phyloP scores from a whole-genome alignment of 108 stramenopile species.

The Cyclotella choctawhatcheeana region DNA sequence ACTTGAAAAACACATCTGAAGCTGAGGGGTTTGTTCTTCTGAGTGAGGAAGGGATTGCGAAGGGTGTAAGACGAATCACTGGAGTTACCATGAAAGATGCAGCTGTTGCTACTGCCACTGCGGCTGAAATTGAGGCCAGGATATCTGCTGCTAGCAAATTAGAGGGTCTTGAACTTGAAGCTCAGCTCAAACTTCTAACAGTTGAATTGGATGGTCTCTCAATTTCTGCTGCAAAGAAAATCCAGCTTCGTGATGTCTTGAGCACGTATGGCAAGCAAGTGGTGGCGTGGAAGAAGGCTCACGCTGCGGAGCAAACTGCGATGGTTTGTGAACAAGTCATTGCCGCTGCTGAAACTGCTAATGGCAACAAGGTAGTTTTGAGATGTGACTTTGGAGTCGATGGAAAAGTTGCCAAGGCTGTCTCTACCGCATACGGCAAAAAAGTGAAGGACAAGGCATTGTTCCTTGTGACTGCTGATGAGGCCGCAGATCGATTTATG shows the following conservation, averaged over 20 bases:
- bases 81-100: constrained; percentile 92
- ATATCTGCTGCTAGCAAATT: constrained; percentile 68
- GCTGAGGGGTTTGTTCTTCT: constrained; percentile 93
- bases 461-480: constrained; percentile 81
- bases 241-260: constrained; percentile 65
- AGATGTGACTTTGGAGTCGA: constrained; percentile 93
- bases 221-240: constrained; percentile 86
- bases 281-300: constrained; percentile 82
- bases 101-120: constrained; percentile 45
- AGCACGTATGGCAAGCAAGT: constrained; percentile 72
- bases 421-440: constrained; percentile 84
- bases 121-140: constrained; percentile 74
- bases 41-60: constrained; percentile 97
- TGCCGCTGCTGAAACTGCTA: constrained; percentile 65
- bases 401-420: constrained; percentile 88
- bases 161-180: constrained; percentile 74
- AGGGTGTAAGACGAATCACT: constrained; percentile 97
- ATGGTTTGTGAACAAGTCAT: constrained; percentile 70
- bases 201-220: constrained; percentile 67
- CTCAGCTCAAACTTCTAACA: constrained; percentile 72
- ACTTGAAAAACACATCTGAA: constrained; percentile 94
- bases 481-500: constrained; percentile 67
- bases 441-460: constrained; percentile 85
- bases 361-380: constrained; percentile 81
- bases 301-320: constrained; percentile 75